Evolutionary conservation across 208 protist genomes (phyloP).

Genomic region (Hexamita inflata): DNA sequence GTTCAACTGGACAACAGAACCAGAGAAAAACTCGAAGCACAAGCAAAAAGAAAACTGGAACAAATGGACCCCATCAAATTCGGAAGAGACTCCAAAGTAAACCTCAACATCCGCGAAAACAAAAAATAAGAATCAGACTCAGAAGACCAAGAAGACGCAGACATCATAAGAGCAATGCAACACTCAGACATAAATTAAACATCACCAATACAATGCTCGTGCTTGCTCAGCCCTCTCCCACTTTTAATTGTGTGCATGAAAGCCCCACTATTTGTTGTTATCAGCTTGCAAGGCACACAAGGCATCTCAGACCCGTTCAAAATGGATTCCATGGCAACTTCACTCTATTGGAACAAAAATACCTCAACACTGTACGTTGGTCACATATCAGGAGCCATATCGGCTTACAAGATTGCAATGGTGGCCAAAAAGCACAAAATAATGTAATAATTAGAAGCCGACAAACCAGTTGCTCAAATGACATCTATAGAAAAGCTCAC

Average conservation of each 20-base stretch:
- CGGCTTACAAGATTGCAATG: no score
- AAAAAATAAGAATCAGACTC: no score
- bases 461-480: no score
- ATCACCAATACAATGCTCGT: not conserved
- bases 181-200: not conserved
- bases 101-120: no score
- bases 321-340: not conserved
- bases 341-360: not conserved
- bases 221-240: not conserved
- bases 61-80: not conserved
- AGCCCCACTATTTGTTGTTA: not conserved
- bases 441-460: no score
- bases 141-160: not conserved
- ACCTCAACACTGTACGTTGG: not conserved
- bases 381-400: conserved; percentile 1
- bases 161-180: not conserved
- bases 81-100: no score
- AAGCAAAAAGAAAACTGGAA: not conserved
- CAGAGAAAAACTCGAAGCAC: conserved; percentile 14
- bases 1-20: not conserved
- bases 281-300: not conserved
- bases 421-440: no score
- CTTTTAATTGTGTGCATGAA: conserved; percentile 9
- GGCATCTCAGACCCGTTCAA: conserved; percentile 1
- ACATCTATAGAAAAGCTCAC: no score